Base-by-base conservation (phyloP, 1,139 yeast genomes). In the Saccharomyces hybrid region DNA sequence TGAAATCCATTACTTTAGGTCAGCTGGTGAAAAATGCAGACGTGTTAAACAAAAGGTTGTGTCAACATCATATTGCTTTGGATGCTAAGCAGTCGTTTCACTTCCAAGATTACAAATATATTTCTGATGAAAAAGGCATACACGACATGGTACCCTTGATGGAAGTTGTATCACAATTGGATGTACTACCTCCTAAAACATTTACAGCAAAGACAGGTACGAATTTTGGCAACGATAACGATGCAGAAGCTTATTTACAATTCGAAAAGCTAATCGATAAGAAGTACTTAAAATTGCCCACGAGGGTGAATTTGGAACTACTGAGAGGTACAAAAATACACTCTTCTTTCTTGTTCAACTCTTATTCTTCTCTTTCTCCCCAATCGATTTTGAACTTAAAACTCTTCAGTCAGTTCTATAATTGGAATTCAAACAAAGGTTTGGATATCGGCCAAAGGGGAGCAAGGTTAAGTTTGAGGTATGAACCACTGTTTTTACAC, bases 171-270 rank as follows among this genome's bases (percentile, higher is more conserved):
- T 86, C 90, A 0, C 76, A 78, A n/a, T 70, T 86, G 57, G 77
- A 79, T 53, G 62, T 86, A 2, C 57, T 76, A 9, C 95, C 95
- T 0, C 78, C 79, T 2, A 84, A 86, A 60, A 77, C 75, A 60
- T 85, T 87, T 65, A 80, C 80, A 58, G 90, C 95, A 57, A 86
- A 85, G 64, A 88, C 96, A 1, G 97, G 97, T n/a, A 91, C 97
- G 4, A 90, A 87, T 69, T 81, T 91, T 3, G 97, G 97, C 2
- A 91, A 91, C 66, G 42, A 38, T 9, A 95, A 96, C 28, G 97
- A 90, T 73, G 98, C 97, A 29, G 95, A 88, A 67, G 97, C 97
- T 1, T 88, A 89, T 64, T 78, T 89, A 49, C 90, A 86, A 66
- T 75, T 86, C 67, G 78, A 83, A 52, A 91, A 93, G 67, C 71